Conservation (phyloP, 441 rosid species). For the Rhodomyrtus psidioides region DNA sequence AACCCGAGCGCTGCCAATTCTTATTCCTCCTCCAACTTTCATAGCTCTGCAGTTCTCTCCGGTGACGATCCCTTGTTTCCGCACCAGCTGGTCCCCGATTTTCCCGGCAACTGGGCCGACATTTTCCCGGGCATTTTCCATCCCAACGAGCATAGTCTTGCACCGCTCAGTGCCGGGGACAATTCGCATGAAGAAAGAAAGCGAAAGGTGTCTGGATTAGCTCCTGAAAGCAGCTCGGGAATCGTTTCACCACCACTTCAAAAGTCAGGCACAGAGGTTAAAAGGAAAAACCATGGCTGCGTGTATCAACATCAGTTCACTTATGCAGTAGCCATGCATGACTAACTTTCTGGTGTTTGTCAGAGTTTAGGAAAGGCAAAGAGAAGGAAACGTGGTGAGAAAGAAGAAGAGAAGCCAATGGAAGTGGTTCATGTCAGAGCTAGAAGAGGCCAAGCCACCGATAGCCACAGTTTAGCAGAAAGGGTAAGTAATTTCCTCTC, state of each 20-base stretch:
- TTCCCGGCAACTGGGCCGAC: conserved; percentile 21
- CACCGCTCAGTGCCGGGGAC: neutral
- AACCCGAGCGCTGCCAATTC: conserved; percentile 10
- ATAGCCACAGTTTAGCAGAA: conserved; percentile 68
- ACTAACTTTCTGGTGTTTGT: neutral
- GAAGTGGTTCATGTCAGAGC: conserved; percentile 74
- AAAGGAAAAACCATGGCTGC: conserved; percentile 8
- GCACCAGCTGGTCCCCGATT: conserved; percentile 14
- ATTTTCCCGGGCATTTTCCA: conserved; percentile 18
- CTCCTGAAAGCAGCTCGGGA: conserved; percentile 24
- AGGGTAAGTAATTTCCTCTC: conserved; percentile 23
- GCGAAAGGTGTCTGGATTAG: conserved; percentile 24
- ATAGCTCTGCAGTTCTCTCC: conserved; percentile 15
- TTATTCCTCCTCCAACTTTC: conserved; percentile 14
- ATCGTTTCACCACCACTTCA: conserved; percentile 21
- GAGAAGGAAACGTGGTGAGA: conserved; percentile 29
- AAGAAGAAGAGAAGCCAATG: conserved; percentile 30
- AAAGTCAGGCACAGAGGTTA: conserved; percentile 15
- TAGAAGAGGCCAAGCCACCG: conserved; percentile 66
- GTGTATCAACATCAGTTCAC: neutral
- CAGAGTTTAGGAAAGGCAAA: conserved; percentile 46
- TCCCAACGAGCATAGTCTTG: neutral
- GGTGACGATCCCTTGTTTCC: conserved; percentile 16
- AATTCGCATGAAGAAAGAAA: conserved; percentile 24
- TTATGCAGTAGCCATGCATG: neutral